Percentiles rank a stretch among this genome's conserved stretches.
Conservation (phyloP, 768 basidiomycete genomes). For the Agrocybe pediades region DNA sequence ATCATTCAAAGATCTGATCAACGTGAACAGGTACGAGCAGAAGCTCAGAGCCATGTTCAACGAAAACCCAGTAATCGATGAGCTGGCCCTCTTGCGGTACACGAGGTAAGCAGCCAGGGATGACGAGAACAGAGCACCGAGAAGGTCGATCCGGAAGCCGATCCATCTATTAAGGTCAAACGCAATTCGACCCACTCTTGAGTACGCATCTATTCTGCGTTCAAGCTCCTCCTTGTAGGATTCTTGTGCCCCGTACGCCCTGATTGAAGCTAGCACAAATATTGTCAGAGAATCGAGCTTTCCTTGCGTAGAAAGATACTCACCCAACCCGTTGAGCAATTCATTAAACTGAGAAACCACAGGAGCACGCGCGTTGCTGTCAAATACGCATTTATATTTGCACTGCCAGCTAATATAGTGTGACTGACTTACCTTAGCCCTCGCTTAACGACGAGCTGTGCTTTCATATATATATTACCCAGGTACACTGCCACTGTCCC, state of each 20-base stretch:
- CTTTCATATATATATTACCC: constrained; percentile 41
- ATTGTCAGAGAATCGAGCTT: not conserved
- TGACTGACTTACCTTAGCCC: constrained; percentile 31
- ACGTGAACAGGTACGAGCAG: constrained; percentile 55
- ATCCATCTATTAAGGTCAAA: constrained; percentile 56
- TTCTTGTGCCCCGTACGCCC: constrained; percentile 66
- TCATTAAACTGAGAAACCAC: constrained; percentile 48
- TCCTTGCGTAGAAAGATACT: constrained; percentile 7
- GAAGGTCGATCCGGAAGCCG: constrained; percentile 54
- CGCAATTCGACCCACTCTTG: constrained; percentile 44
- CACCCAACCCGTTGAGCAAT: constrained; percentile 57
- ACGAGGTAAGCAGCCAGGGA: constrained; percentile 58
- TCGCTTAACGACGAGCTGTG: constrained; percentile 44
- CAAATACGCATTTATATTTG: not conserved
- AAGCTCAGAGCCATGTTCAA: constrained; percentile 64
- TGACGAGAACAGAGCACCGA: constrained; percentile 59
- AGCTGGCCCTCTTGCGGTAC: constrained; percentile 33
- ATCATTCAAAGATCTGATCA: constrained; percentile 44
- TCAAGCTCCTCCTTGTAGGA: constrained; percentile 48
- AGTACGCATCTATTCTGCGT: constrained; percentile 56
- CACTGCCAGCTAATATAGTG: not conserved
- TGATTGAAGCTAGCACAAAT: constrained; percentile 47
- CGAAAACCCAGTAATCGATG: constrained; percentile 53
- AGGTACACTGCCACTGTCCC: constrained; percentile 41
- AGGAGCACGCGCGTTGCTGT: constrained; percentile 30